Base-by-base conservation (phyloP, 2,329 filamentous ascomycete species). In the Pseudocercospora ulei region DNA sequence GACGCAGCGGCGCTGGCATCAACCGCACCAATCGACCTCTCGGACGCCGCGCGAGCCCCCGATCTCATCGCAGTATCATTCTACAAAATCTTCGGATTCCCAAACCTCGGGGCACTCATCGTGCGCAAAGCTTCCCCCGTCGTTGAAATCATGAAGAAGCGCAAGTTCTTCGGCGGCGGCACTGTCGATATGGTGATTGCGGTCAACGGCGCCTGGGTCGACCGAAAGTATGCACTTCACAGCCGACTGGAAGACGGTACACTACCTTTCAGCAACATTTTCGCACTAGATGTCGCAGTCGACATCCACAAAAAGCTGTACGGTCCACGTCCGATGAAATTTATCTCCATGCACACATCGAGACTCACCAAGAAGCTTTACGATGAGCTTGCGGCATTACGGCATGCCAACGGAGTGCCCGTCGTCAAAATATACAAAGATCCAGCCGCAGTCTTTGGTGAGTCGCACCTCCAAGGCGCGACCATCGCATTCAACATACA, bases 61-160 rank as follows among this genome's bases (percentile, higher is more conserved):
- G 87, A 95, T 57, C 95, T 95, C 50, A 78, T 76, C 0, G 80
- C 84, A 0, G 56, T 95, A 25, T 94, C 86, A 58, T 78, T 95
- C 48, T 93, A 94, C 66, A 96, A 95, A 59, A 87, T 94, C 9
- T 95, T 95, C 59, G 88, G 88, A 1, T 94, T 94, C 48, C 88
- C 88, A 0, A 83, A 94, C 55, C 67, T 95, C 2, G 88, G 87
- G 1, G 85, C 78, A 1, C 64, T 96, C 41, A 75, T 95, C 18
- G 76, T 95, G 9, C 76, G 81, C 24, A 84, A 82, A 50, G 69
- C 73, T 18, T 74, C 82, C 8, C 74, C 72, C 7, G 58, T 69
- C 19, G 78, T 93, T 37, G 30, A 33, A 3, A 33, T 33, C 11
- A 45, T 56, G 24, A 66, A 72, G 27, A 67, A 68, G 28, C 75